Evolutionary conservation across 768 basidiomycete species (phyloP), one percentile per base, ranked within the genome.

Genomic region (Boletus sensibilis): DNA sequence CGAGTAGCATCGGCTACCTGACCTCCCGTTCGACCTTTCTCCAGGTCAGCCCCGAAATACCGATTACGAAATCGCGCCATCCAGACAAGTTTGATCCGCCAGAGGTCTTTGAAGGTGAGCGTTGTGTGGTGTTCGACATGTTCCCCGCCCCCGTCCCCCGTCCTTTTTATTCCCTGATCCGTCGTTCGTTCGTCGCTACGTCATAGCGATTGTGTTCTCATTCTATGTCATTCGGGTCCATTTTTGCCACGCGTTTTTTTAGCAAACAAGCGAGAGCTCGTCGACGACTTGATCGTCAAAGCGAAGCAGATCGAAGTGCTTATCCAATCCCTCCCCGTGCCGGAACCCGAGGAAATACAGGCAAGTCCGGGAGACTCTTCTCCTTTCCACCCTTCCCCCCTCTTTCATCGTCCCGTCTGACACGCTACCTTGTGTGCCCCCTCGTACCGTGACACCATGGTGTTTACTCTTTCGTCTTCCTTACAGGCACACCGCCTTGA

Each of bases 301-400:
- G 91, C 92, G 14, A 95, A 95, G 65, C 91, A 94, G 69, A 82
- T 96, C 40, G 89, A 95, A 63, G 87, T 84, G 64, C 80, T 95
- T 46, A 90, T 96, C 49, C 82, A 88, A 48, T 86, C 85, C 0
- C 72, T 96, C 14, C 92, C 92, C 0, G 83, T 82, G 38, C 87
- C 88, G 3, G 92, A 93, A 67, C 79, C 85, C 2, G 90, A 91
- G 65, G 87, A 89, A 66, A 79, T 79, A 21, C 90, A 92, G 79
- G 91, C 50, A 14, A 46, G 65, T 54, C 21, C 27, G 4, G 10
- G 21, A 21, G 5, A 5, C 13, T 4, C 27, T 37, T 20, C 13
- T 29, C 46, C 12, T 13, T 11, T 4, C 16, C 8, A 13, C 6
- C 9, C 9, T 1, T 29, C 23, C 4, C 18, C 13, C 16, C 23